Evolutionary conservation across 2,329 filamentous ascomycete species (phyloP).

Genomic region (Aspergillus sp.): DNA sequence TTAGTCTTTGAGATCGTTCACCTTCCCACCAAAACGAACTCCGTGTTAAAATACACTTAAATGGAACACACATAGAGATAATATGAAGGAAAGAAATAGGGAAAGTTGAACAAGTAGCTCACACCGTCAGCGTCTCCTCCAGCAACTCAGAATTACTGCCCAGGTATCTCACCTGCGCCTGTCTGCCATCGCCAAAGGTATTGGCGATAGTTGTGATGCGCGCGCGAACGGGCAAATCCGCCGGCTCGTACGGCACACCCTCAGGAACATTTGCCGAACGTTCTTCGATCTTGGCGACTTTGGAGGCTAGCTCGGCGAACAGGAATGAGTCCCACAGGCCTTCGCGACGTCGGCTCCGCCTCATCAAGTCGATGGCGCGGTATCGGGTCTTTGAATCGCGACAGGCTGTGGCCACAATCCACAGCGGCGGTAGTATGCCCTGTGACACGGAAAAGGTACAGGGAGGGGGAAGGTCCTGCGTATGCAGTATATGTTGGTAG

Average conservation of each 20-base stretch:
- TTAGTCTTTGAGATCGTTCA: no score
- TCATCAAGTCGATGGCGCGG: conserved; percentile 61
- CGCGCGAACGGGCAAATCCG: conserved; percentile 4
- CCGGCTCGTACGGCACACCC: conserved; percentile 2
- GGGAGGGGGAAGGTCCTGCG: conserved; percentile 4
- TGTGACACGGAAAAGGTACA: conserved; percentile 59
- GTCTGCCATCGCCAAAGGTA: conserved; percentile 7
- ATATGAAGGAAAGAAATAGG: not conserved
- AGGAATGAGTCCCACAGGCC: conserved; percentile 62
- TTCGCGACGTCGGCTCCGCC: conserved; percentile 61
- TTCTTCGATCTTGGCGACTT: conserved; percentile 22
- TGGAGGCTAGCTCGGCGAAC: conserved; percentile 17
- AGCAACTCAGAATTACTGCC: not conserved
- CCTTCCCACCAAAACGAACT: no score
- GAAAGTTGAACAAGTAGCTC: not conserved
- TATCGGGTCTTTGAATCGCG: conserved; percentile 57
- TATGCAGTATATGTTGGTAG: not conserved
- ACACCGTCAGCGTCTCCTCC: not conserved
- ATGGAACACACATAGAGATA: no score
- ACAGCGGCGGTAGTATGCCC: conserved; percentile 65
- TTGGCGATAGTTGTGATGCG: conserved; percentile 3
- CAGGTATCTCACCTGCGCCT: conserved; percentile 5
- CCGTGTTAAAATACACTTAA: no score
- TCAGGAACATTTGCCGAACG: conserved; percentile 5
- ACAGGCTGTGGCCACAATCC: conserved; percentile 66